Conservation (phyloP, 108 stramenopile species). For the Cyclostephanos tholiformis region DNA sequence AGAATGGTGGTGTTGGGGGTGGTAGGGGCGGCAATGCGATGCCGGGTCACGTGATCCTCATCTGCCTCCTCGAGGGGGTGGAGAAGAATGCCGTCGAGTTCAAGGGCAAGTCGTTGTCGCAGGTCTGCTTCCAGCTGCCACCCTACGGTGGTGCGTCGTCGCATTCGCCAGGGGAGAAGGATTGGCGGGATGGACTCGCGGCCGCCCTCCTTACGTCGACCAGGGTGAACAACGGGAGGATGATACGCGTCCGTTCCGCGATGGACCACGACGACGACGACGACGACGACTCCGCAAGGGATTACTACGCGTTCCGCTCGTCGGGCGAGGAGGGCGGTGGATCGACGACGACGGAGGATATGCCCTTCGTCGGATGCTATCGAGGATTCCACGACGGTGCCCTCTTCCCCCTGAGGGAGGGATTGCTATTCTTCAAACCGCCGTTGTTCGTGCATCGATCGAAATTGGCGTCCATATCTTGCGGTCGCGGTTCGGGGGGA, state of each 20-base stretch:
- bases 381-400: constrained; percentile 77
- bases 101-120: constrained; percentile 25
- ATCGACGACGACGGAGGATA: constrained; percentile 63
- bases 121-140: background rate
- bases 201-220: constrained; percentile 14
- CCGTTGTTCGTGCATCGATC: constrained; percentile 71
- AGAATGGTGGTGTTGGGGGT: background rate
- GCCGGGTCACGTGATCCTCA: constrained; percentile 48
- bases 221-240: background rate
- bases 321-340: constrained; percentile 35
- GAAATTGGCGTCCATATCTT: constrained; percentile 61
- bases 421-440: constrained; percentile 84
- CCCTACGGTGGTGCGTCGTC: constrained; percentile 3
- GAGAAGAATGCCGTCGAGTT: background rate
- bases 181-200: constrained; percentile 37
- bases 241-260: constrained; percentile 30
- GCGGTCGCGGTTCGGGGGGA: constrained; percentile 69
- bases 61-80: constrained; percentile 18
- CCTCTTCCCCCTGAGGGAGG: constrained; percentile 73
- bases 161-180: constrained; percentile 17
- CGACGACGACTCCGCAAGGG: background rate
- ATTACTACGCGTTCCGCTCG: constrained; percentile 47
- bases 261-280: constrained; percentile 23
- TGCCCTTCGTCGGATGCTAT: constrained; percentile 85
- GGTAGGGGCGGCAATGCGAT: background rate